Evolutionary conservation across 768 basidiomycete species (phyloP), one percentile per base, ranked within the genome.

Genomic region (Kwoniella shandongensis): DNA sequence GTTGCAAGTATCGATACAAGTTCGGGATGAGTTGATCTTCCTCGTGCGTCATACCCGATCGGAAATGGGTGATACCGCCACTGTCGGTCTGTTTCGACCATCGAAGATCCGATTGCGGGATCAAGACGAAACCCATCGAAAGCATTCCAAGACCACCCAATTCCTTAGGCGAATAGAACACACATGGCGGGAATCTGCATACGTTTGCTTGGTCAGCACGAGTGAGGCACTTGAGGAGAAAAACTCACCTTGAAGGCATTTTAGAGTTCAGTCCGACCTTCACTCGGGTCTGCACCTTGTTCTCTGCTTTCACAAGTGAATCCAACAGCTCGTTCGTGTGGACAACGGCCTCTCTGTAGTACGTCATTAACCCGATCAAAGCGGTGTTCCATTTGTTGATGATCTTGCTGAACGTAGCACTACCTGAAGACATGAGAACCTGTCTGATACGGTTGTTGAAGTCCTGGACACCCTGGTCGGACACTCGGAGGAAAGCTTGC

Each of bases 201-300:
- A 32, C 32, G 32, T n/a, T n/a, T n/a, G n/a, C n/a, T n/a, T n/a
- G n/a, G n/a, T n/a, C n/a, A n/a, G n/a, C n/a, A 13, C 32, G 32
- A 32, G 13, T 32, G 32, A 6, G 32, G 32, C 32, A 3, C n/a
- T n/a, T n/a, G n/a, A n/a, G n/a, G n/a, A n/a, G 32, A 6, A 32
- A 13, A 13, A 32, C 32, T 32, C 13, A 32, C 32, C 32, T 32
- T 13, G 92, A 96, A 22, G 96, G 96, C 96, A 99, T 98, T 81
- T 98, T 96, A 77, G 88, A 90, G 82, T 97, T 96, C 66, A 96
- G 74, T n/a, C 94, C 96, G 61, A 99, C 97, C 83, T 98, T 98
- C 71, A 99, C 94, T 79, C 96, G 90, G 2, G 93, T 97, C 78
- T 99, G 96, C 44, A 98, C 94, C 82, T 98, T 98, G 84, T 97